These are phyloP conservation scores for Aspergillus diversus DNA, from an alignment of 495 filamentous ascomycete species.

Conservation along the genomic window DNA sequence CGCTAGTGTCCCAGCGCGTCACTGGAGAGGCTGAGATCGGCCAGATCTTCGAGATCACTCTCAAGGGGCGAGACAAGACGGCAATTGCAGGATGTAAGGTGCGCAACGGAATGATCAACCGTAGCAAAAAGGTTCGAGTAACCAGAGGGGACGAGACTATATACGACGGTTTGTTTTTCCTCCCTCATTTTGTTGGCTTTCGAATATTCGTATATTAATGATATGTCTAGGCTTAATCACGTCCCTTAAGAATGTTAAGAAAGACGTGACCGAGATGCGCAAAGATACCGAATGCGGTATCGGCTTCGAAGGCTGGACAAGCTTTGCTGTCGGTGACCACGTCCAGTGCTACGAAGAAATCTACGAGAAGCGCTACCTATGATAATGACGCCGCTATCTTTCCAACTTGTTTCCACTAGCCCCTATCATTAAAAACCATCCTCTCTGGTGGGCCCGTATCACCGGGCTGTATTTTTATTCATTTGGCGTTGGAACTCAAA, in stretches of 20 bases:
- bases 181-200: neutral
- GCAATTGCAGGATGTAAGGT: constrained; percentile 88
- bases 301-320: constrained; percentile 76
- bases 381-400: constrained; percentile 21
- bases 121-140: constrained; percentile 68
- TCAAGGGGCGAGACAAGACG: constrained; percentile 68
- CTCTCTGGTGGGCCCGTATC: too few relatives aligned
- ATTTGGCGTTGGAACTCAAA: too few relatives aligned
- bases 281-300: constrained; percentile 95
- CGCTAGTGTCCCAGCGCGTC: constrained; percentile 65
- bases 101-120: constrained; percentile 72
- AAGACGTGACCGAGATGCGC: constrained; percentile 82
- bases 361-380: constrained; percentile 65
- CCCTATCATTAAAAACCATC: neutral
- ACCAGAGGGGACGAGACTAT: constrained; percentile 68
- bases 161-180: constrained; percentile 63
- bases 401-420: constrained; percentile 20
- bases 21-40: constrained; percentile 87
- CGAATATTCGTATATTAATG: constrained; percentile 1
- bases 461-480: too few relatives aligned
- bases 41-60: constrained; percentile 79
- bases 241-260: constrained; percentile 89
- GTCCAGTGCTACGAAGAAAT: constrained; percentile 86
- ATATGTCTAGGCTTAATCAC: constrained; percentile 64
- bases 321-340: constrained; percentile 78